Conservation (phyloP, 1,284 basidiomycete species). For the Fomitopsis pinicola region DNA sequence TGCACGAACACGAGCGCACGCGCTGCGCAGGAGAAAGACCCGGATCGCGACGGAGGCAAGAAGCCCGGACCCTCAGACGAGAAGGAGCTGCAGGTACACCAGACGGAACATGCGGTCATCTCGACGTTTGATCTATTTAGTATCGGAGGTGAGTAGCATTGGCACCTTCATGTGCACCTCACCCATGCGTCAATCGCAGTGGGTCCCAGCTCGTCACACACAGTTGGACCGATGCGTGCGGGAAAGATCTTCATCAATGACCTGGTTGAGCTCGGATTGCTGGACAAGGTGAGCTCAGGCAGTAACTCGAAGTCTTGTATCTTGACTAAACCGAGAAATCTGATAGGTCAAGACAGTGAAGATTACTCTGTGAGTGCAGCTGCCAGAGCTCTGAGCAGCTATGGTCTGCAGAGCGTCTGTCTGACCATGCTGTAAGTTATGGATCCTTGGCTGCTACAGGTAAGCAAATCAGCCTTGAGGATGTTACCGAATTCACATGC, state of each 20-base stretch:
- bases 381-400: neutral
- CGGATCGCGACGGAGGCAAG: conserved; percentile 6
- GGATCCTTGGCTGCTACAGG: conserved; percentile 78
- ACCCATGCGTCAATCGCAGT: conserved; percentile 27
- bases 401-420: neutral
- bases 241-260: conserved; percentile 85
- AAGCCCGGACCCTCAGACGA: conserved; percentile 15
- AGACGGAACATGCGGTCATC: conserved; percentile 87
- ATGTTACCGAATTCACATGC: conserved; percentile 2
- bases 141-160: conserved; percentile 64
- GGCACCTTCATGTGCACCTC: neutral
- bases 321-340: conserved; percentile 1
- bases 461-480: conserved; percentile 24
- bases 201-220: conserved; percentile 62
- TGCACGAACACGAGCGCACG: conserved; percentile 5
- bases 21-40: conserved; percentile 8
- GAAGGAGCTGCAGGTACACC: conserved; percentile 24
- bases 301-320: conserved; percentile 6
- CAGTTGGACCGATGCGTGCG: conserved; percentile 91
- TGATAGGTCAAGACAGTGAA: conserved; percentile 73
- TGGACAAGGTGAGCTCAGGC: conserved; percentile 53
- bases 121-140: conserved; percentile 93
- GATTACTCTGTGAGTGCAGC: conserved; percentile 66
- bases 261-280: conserved; percentile 63
- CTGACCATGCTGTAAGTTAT: conserved; percentile 40